A percentile compares a stretch with the other conserved stretches of the same genome.
Conservation (phyloP, 371 early-diverging fungal genomes). For the Mucor sp. region DNA sequence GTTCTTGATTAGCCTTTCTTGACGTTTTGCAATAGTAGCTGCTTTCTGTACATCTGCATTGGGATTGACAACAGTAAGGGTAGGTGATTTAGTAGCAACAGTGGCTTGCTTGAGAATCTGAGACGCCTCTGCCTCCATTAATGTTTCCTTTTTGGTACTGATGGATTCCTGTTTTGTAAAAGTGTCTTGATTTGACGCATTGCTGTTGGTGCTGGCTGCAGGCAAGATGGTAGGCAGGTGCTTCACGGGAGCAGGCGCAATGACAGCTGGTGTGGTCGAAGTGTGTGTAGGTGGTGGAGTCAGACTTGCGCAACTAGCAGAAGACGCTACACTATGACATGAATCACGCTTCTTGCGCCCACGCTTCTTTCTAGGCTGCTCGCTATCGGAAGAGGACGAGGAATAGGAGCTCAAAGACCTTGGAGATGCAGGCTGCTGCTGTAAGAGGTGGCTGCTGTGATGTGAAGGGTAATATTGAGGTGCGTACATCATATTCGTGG, state of each 20-base stretch:
- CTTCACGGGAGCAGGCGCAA: conserved; percentile 5
- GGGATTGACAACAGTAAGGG: neutral
- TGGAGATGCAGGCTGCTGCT: conserved; percentile 8
- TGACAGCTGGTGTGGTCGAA: conserved; percentile 16
- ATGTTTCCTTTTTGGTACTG: neutral
- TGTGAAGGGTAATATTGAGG: neutral
- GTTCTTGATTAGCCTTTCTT: conserved; percentile 89
- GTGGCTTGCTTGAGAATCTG: neutral
- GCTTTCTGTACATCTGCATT: conserved; percentile 11
- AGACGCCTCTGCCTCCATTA: neutral
- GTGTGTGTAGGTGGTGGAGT: neutral
- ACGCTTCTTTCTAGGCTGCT: conserved; percentile 26
- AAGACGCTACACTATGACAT: neutral
- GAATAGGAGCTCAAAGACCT: conserved; percentile 1
- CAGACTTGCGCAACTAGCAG: neutral
- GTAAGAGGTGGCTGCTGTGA: neutral
- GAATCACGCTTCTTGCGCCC: conserved; percentile 31
- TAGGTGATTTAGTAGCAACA: neutral
- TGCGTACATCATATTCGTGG: neutral
- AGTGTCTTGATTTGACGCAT: neutral
- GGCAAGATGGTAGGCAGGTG: conserved; percentile 6
- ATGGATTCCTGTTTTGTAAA: neutral
- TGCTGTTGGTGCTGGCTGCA: neutral
- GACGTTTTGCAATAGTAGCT: conserved; percentile 61
- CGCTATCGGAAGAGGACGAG: conserved; percentile 18